Conservation (phyloP, 768 basidiomycete genomes). For the Arthromyces matolae region DNA sequence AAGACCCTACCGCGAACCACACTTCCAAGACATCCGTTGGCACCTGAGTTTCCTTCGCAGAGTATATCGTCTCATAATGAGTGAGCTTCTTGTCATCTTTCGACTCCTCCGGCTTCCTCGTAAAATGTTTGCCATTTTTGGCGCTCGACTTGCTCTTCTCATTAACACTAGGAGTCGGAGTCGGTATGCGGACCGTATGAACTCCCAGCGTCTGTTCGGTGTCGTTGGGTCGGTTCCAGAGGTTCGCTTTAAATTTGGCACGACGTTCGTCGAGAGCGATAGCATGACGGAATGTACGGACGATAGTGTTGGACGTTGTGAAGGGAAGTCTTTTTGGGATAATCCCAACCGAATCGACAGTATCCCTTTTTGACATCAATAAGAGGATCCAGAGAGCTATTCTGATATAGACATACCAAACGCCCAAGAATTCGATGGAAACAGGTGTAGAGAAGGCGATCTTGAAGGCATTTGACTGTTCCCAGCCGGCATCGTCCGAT, state of each 20-base stretch:
- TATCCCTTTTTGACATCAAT: slow-evolving; percentile 57
- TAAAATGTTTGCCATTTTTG: neutral
- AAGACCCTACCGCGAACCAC: slow-evolving; percentile 66
- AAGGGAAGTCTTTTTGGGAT: slow-evolving; percentile 54
- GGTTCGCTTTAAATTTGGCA: slow-evolving; percentile 54
- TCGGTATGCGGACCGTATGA: neutral
- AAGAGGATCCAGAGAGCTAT: neutral
- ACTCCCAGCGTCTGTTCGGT: slow-evolving; percentile 27
- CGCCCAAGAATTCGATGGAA: slow-evolving; percentile 56
- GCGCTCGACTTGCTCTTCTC: neutral
- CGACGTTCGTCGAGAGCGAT: slow-evolving; percentile 62
- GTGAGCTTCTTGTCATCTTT: slow-evolving; percentile 23
- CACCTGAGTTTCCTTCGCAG: too few species aligned
- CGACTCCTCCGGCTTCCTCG: neutral
- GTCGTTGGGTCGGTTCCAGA: slow-evolving; percentile 40
- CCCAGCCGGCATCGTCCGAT: too few species aligned
- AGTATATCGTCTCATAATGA: too few species aligned
- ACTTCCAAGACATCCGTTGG: slow-evolving; percentile 58
- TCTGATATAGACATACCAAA: slow-evolving; percentile 38
- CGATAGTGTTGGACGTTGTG: slow-evolving; percentile 50
- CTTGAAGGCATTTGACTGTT: slow-evolving; percentile 52
- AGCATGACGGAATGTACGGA: slow-evolving; percentile 62
- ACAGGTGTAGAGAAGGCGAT: slow-evolving; percentile 51
- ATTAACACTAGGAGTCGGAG: neutral
- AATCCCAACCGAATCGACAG: slow-evolving; percentile 60